Conservation (phyloP, 768 basidiomycete genomes). For the Chalciporus piperatus region DNA sequence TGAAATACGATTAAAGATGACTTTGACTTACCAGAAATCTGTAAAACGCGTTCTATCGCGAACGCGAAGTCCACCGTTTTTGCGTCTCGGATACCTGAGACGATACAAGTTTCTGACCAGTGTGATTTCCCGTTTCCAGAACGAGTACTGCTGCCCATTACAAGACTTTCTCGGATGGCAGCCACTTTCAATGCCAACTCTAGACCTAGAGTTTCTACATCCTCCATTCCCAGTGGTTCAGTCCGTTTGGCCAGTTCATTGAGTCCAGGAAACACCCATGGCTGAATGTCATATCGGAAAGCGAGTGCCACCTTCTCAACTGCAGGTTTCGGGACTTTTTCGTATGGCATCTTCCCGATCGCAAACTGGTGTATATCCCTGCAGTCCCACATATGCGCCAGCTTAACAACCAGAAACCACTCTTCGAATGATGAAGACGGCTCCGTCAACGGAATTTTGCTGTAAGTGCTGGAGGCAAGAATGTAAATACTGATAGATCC, state of each 20-base stretch:
- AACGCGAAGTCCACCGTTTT: too few relatives aligned
- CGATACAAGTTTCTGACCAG: too few relatives aligned
- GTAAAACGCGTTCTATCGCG: too few relatives aligned
- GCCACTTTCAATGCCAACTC: constrained; percentile 20
- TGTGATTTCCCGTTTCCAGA: too few relatives aligned
- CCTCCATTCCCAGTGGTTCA: constrained; percentile 15
- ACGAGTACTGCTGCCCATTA: too few relatives aligned
- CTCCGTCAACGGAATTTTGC: neutral
- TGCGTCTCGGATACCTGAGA: too few relatives aligned
- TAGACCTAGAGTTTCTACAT: constrained; percentile 14
- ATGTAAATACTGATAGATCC: neutral
- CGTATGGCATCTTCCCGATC: constrained; percentile 21
- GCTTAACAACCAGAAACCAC: constrained; percentile 40
- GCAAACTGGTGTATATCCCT: constrained; percentile 29
- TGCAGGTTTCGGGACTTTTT: neutral
- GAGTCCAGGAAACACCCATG: constrained; percentile 35
- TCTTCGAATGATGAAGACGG: constrained; percentile 13
- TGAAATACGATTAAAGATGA: neutral
- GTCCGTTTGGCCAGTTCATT: constrained; percentile 17
- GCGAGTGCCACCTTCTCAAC: constrained; percentile 32
- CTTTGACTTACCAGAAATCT: too few relatives aligned
- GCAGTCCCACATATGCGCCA: constrained; percentile 40
- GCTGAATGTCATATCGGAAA: constrained; percentile 27
- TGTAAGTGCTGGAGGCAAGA: too few relatives aligned
- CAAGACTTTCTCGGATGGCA: constrained; percentile 20